phyloP scores from a whole-genome alignment of 2,329 filamentous ascomycete genomes.

The Rhynchosporium agropyri region DNA sequence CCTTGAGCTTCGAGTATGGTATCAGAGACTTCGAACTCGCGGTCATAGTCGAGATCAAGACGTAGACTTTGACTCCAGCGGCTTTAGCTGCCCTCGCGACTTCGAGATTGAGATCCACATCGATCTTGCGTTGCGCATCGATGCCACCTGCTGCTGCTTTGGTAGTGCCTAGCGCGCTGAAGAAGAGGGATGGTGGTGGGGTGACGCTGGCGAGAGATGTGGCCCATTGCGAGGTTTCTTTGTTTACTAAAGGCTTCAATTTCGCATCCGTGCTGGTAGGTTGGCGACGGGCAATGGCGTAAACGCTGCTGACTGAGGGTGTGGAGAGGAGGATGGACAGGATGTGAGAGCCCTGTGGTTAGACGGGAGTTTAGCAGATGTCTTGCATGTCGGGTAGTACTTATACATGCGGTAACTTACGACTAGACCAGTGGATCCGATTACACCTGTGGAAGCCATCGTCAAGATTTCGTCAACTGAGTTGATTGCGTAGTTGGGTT shows the following conservation, averaged over 20 bases:
- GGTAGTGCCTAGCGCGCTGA: conserved; percentile 82
- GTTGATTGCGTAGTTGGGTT: not conserved
- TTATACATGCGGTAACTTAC: conserved; percentile 42
- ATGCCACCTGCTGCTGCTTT: conserved; percentile 73
- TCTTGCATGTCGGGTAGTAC: not conserved
- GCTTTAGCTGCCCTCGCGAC: conserved; percentile 75
- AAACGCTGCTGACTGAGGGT: conserved; percentile 55
- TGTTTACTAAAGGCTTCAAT: conserved; percentile 66
- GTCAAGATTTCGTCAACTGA: not conserved
- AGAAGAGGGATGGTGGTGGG: conserved; percentile 64
- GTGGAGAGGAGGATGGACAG: conserved; percentile 64
- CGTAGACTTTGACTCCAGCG: conserved; percentile 67
- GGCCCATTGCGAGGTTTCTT: conserved; percentile 72
- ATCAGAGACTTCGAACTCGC: conserved; percentile 56
- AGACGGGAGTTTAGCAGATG: conserved; percentile 17
- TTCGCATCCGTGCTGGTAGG: conserved; percentile 57
- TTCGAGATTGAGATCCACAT: conserved; percentile 82
- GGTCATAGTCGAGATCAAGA: conserved; percentile 49
- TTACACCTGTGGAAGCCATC: conserved; percentile 15
- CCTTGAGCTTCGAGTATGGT: conserved; percentile 74
- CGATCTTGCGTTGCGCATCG: conserved; percentile 82
- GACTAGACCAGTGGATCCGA: conserved; percentile 49
- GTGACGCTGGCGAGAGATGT: conserved; percentile 56
- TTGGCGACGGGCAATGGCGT: conserved; percentile 64
- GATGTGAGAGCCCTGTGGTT: conserved; percentile 66